Base-by-base conservation (phyloP, 192 early-diverging fungal species). In the Backusella mclennaniae region DNA sequence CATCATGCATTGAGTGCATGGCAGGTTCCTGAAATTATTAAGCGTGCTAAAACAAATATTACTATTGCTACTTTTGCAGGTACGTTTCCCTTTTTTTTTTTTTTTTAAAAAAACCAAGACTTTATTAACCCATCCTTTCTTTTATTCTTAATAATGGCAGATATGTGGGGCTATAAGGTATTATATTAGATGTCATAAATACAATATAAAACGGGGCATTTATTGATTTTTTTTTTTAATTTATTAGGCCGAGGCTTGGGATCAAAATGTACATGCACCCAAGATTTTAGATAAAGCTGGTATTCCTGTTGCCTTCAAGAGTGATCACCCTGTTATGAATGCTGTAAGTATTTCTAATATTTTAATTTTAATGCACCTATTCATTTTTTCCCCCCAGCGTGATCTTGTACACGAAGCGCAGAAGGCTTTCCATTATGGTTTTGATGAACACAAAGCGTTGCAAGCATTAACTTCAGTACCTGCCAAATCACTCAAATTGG, bases 1-100 rank as follows among this genome's bases (percentile, higher is more conserved):
- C 91, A 92, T 71, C 91, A 92, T 75, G 91, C 91, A 26, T 76
- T 90, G 63, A 77, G 83, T 63, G 90, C 90, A 19, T 89, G 87
- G 84, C 67, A 83, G 56, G 78, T 92, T 21, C 82, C 89, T 11
- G 84, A 80, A 15, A 42, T 88, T 7, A 83, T 91, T 75, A 82
- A 84, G 46, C 71, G 81, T 15, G 86, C 85, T 6, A 78, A 79
- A 6, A 78, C 85, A 19, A 89, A 88, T 71, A 87, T 91, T 63
- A 82, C 88, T 4, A 77, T 84, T 63, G 90, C 89, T 11, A 83
- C 90, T 29, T 91, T 90, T 75, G 77, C 79, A 66, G 83, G 79
- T 85, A 52, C 0, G 9, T 29, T 63, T 33, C 33, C 33, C 3
- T 33, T 33, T 33, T 3, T 33, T 1, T 33, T 33, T 33, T 33